Conservation (phyloP, 352 stramenopile species). For the Globisporangium yorkense region DNA sequence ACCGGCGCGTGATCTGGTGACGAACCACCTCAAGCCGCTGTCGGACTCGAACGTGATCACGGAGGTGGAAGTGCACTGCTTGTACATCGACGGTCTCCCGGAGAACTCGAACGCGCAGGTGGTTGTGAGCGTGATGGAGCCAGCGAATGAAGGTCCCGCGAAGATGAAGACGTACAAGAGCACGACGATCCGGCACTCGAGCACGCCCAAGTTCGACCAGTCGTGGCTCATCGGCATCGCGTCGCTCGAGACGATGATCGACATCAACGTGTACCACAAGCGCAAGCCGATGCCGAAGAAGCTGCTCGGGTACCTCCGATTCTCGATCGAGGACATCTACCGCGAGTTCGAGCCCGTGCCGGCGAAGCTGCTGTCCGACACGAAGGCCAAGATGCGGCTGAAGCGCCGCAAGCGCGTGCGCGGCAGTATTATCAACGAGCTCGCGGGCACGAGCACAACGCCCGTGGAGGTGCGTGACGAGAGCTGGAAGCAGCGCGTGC, state of each 20-base stretch:
- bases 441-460: constrained; percentile 30
- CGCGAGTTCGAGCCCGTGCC: constrained; percentile 73
- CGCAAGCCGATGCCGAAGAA: constrained; percentile 84
- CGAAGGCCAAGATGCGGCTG: constrained; percentile 65
- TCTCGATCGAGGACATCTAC: constrained; percentile 85
- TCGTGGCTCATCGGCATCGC: constrained; percentile 76
- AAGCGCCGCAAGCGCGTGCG: constrained; percentile 75
- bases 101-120: constrained; percentile 70
- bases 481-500: constrained; percentile 58
- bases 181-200: constrained; percentile 48
- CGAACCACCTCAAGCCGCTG: constrained; percentile 58
- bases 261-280: constrained; percentile 80
- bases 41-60: constrained; percentile 84
- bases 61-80: constrained; percentile 72
- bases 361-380: constrained; percentile 59
- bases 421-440: constrained; percentile 74
- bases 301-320: constrained; percentile 53
- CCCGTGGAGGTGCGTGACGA: constrained; percentile 60
- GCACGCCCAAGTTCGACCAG: constrained; percentile 72
- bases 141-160: constrained; percentile 27
- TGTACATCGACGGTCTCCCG: constrained; percentile 61
- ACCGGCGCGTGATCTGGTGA: constrained; percentile 57
- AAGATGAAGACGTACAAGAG: constrained; percentile 66
- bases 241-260: constrained; percentile 71
- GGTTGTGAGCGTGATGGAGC: constrained; percentile 52